Percentiles rank a stretch among this genome's conserved stretches.
phyloP scores from a whole-genome alignment of 2,329 filamentous ascomycete genomes.

The Fusarium veterinarium region DNA sequence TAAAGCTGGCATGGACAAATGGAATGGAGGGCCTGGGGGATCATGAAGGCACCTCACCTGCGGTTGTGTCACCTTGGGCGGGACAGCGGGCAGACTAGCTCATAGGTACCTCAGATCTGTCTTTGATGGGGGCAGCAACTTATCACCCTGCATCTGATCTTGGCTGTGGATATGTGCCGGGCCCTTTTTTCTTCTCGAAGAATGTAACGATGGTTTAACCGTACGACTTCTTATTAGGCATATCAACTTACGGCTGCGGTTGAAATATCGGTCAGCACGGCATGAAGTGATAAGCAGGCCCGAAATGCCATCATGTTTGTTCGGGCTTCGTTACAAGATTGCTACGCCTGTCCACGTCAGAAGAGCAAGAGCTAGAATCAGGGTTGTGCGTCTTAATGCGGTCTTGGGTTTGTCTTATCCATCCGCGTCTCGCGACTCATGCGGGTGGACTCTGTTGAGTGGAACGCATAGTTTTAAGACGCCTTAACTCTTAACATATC shows the following conservation, averaged over 20 bases:
- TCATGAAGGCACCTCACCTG: conserved; percentile 13
- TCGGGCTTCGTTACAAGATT: conserved; percentile 2
- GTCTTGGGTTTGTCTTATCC: conserved; percentile 10
- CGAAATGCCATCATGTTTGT: conserved; percentile 8
- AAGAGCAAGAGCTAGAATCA: conserved; percentile 8
- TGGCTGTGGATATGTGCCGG: conserved; percentile 6
- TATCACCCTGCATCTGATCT: conserved; percentile 29
- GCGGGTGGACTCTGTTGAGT: conserved; percentile 27
- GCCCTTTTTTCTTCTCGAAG: conserved; percentile 23
- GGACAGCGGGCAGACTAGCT: conserved; percentile 16
- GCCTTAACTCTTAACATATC: conserved; percentile 13
- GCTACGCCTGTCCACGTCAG: conserved; percentile 29
- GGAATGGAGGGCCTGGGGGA: conserved; percentile 18
- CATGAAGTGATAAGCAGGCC: conserved; percentile 20
- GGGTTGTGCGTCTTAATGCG: conserved; percentile 22
- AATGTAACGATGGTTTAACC: conserved; percentile 30
- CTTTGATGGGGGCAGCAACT: conserved; percentile 11
- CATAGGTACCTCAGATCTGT: conserved; percentile 19
- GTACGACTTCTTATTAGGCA: conserved; percentile 26
- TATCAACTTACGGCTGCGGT: conserved; percentile 34
- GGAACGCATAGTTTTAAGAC: conserved; percentile 24
- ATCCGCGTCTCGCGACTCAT: conserved; percentile 24
- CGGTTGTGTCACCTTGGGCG: conserved; percentile 34
- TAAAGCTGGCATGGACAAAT: conserved; percentile 11
- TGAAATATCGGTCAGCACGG: conserved; percentile 31